A percentile compares a stretch with the other conserved stretches of the same genome.
Evolutionary conservation across 345 rosid species (phyloP).

Genomic region (Sisymbrium altissimum): DNA sequence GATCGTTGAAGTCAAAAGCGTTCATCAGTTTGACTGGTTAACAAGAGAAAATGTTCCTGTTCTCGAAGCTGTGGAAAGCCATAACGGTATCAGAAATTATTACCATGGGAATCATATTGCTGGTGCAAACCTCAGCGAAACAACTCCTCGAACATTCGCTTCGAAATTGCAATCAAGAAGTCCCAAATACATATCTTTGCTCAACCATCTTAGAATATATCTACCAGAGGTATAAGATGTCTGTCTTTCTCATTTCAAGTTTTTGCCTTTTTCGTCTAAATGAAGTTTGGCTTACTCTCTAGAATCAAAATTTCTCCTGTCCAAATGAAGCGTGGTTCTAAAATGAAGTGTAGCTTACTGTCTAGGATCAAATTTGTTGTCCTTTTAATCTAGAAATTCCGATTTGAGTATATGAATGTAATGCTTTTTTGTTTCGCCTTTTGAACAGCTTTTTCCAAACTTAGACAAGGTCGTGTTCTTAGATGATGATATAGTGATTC

Average conservation of each 20-base stretch:
- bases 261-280: background rate
- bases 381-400: background rate
- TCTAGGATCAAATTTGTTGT: conserved; percentile 13
- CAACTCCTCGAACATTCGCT: conserved; percentile 85
- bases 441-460: conserved; percentile 89
- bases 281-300: background rate
- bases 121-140: conserved; percentile 75
- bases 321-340: background rate
- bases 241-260: background rate
- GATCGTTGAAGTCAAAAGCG: conserved; percentile 88
- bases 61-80: conserved; percentile 92
- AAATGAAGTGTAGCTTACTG: background rate
- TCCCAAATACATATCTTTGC: conserved; percentile 98
- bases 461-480: conserved; percentile 91
- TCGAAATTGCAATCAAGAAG: conserved; percentile 96
- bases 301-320: background rate
- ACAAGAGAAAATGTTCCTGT: conserved; percentile 99
- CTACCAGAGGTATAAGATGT: conserved; percentile 78
- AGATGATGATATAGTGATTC: conserved; percentile 95
- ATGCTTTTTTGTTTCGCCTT: conserved; percentile 12
- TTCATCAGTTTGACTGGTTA: conserved; percentile 98
- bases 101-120: conserved; percentile 97
- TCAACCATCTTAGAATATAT: conserved; percentile 96
- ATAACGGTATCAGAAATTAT: conserved; percentile 71
- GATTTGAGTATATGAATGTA: background rate